Evolutionary conservation across 1,284 basidiomycete species (phyloP).

Genomic region (Cutaneotrichosporon sp.): DNA sequence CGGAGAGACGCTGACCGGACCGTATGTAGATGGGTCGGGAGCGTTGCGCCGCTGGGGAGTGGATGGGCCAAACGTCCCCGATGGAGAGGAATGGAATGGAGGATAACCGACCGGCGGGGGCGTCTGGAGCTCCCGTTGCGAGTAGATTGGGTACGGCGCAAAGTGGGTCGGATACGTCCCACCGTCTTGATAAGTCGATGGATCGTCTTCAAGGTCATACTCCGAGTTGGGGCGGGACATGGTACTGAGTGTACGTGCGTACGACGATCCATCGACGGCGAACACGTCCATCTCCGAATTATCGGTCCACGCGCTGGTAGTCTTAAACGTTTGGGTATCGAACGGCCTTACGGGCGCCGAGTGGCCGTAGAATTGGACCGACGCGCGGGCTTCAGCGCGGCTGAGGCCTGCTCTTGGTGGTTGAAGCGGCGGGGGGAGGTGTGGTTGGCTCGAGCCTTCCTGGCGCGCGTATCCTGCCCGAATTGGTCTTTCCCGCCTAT

Average conservation of each 20-base stretch:
- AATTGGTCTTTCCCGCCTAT: neutral
- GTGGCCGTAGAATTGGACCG: slow-evolving; percentile 6
- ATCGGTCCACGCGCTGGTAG: slow-evolving; percentile 32
- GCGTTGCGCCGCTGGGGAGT: neutral
- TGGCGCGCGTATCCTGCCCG: neutral
- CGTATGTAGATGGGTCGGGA: no score
- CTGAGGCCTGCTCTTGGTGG: slow-evolving; percentile 6
- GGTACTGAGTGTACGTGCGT: slow-evolving; percentile 40
- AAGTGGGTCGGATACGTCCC: neutral
- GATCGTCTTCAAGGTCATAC: slow-evolving; percentile 26
- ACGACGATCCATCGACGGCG: slow-evolving; percentile 33
- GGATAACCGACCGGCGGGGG: neutral
- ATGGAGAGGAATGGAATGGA: neutral
- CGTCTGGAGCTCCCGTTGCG: neutral
- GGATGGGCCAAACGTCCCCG: neutral
- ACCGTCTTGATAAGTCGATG: neutral
- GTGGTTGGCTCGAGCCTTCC: neutral
- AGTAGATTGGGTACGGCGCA: neutral
- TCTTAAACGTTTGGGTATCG: neutral
- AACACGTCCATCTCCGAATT: slow-evolving; percentile 41
- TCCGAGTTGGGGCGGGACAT: slow-evolving; percentile 26
- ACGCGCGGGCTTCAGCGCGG: slow-evolving; percentile 17
- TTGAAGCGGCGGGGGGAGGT: neutral
- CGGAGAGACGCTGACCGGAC: neutral
- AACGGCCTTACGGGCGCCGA: neutral